A percentile compares a stretch with the other conserved stretches of the same genome.
phyloP scores from a whole-genome alignment of 371 early-diverging fungal genomes.

The Mortierella sp. region DNA sequence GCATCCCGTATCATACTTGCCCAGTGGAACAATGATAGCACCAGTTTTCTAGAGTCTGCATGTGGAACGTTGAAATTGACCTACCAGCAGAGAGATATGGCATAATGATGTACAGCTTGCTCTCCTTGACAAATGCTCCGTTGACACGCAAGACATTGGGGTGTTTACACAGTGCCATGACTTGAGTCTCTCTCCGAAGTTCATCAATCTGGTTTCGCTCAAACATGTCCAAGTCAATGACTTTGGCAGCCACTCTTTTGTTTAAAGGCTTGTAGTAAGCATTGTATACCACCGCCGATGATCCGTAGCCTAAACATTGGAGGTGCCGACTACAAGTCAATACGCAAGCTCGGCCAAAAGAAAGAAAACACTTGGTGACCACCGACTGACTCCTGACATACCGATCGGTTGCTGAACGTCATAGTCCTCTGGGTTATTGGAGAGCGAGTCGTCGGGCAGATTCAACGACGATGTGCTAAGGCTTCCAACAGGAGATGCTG shows the following conservation, averaged over 20 bases:
- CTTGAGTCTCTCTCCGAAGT: slow-evolving; percentile 87
- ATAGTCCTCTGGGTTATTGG: slow-evolving; percentile 56
- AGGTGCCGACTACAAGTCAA: slow-evolving; percentile 1
- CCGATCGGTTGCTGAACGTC: slow-evolving; percentile 55
- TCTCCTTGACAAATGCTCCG: slow-evolving; percentile 84
- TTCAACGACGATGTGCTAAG: slow-evolving; percentile 21
- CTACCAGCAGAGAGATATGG: slow-evolving; percentile 82
- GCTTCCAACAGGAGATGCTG: slow-evolving; percentile 32
- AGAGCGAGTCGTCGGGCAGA: slow-evolving; percentile 44
- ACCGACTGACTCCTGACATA: neutral
- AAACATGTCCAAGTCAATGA: slow-evolving; percentile 93
- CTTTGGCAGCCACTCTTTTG: slow-evolving; percentile 83
- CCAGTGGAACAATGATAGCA: too few relatives aligned
- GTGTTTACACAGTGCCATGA: slow-evolving; percentile 89
- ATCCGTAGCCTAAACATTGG: slow-evolving; percentile 80
- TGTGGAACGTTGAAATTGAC: neutral
- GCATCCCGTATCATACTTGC: neutral
- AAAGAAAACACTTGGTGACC: neutral
- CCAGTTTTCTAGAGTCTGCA: too few relatives aligned
- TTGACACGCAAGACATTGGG: slow-evolving; percentile 85
- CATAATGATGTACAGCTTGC: slow-evolving; percentile 85
- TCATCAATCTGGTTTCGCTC: slow-evolving; percentile 95
- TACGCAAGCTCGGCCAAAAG: neutral
- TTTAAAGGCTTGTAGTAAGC: slow-evolving; percentile 81
- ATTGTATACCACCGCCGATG: slow-evolving; percentile 87